A percentile compares a stretch with the other conserved stretches of the same genome.
Conservation (phyloP, 2,329 filamentous ascomycete species). For the Ciborinia camelliae region DNA sequence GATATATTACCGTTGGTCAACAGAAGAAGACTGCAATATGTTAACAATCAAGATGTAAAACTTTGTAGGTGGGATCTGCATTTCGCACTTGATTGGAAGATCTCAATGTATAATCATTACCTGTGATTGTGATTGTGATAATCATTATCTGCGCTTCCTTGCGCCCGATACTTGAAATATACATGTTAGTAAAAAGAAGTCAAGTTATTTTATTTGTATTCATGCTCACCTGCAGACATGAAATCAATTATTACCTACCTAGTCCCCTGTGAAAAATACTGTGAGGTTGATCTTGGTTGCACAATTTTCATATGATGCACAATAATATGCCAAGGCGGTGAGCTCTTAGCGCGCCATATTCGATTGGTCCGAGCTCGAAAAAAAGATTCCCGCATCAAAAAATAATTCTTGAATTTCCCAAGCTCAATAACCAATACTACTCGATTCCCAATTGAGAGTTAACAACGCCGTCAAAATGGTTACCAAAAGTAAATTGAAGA, state of each 20-base stretch:
- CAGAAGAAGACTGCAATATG: background rate
- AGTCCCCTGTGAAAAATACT: background rate
- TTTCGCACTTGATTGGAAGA: background rate
- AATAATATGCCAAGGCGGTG: constrained; percentile 16
- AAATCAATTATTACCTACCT: background rate
- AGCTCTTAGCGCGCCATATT: background rate
- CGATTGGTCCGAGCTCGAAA: constrained; percentile 19
- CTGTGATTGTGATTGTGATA: no score
- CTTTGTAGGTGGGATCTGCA: background rate
- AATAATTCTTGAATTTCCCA: constrained; percentile 18
- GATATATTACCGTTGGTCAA: no score
- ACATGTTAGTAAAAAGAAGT: no score
- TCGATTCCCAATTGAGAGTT: constrained; percentile 13
- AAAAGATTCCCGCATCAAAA: constrained; percentile 22
- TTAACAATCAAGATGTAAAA: background rate
- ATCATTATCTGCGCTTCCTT: background rate
- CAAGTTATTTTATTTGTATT: background rate
- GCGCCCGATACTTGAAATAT: no score
- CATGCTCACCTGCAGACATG: no score
- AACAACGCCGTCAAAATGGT: constrained; percentile 34
- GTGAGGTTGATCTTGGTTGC: background rate
- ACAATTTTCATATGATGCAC: constrained; percentile 5
- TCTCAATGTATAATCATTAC: background rate
- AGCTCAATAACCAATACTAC: constrained; percentile 14
- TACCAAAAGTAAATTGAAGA: constrained; percentile 47